Evolutionary conservation across 371 early-diverging fungal genomes (phyloP), one percentile per base, ranked within the genome.

Genomic region (Mortierella sp.): DNA sequence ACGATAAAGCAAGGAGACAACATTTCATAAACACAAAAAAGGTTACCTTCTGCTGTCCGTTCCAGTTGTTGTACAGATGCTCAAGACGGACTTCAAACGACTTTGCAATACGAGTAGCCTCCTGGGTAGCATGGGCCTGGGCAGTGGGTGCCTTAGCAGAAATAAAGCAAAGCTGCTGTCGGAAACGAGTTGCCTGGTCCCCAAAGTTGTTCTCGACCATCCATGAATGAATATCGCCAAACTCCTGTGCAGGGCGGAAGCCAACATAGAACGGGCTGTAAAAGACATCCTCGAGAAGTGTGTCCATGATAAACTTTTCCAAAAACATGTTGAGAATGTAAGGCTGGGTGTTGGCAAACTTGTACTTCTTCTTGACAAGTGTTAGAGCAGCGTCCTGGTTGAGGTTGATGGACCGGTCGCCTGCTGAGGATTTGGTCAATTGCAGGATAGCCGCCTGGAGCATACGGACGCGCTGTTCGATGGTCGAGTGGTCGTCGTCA

Each of bases 251-350:
- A 19, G 81, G 70, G 5, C 21, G 26, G 72, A 78, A 77, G 8
- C 85, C 85, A 24, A 85, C 85, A 48, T 85, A 85, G 75, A 81
- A 79, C 6, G 85, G 85, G 11, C 74, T 72, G 60, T 81, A 74
- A 68, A 85, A 85, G 24, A 85, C 77, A 44, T 85, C 82, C 58
- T 85, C 80, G 52, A 85, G 70, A 54, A 85, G 65, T 45, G 76
- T 58, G 68, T 85, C 85, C 85, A 85, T 85, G 77, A 85, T 85
- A 68, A 74, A 81, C 70, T 85, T 85, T 77, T 85, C 85, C 74
- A 85, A 55, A 47, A 85, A 85, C 85, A 85, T 85, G 72, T 85
- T 85, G 72, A 85, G 82, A 54, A 85, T 81, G n/a, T 85, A 85
- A 31, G 85, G 82, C 63, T 85, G 82, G 4, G 77, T 79, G 60